phyloP scores from a whole-genome alignment of 176 grass and related monocot genomes.

The Avena insularis region DNA sequence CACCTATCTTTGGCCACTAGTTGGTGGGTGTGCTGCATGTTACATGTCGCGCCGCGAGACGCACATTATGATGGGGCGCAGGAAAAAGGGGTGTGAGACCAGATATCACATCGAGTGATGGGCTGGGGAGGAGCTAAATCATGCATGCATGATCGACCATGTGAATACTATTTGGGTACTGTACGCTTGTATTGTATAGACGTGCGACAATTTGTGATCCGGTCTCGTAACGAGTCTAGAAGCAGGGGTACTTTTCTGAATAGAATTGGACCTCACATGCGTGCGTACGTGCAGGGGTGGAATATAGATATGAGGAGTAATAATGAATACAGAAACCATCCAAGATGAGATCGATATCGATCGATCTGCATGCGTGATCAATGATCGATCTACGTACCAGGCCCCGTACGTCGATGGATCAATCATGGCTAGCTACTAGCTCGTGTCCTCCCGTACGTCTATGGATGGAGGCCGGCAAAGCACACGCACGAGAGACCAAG shows the following conservation, averaged over 20 bases:
- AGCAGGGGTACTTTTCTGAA: constrained; percentile 1
- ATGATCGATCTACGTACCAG: too few species aligned
- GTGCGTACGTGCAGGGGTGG: too few species aligned
- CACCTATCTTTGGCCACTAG: background rate
- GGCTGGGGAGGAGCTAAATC: background rate
- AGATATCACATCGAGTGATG: constrained; percentile 34
- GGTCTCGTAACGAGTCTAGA: constrained; percentile 13
- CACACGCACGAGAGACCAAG: too few species aligned
- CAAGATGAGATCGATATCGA: too few species aligned
- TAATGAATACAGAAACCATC: too few species aligned
- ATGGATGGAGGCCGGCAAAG: too few species aligned
- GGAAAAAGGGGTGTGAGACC: background rate
- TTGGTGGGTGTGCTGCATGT: constrained; percentile 29
- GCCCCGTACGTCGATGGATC: too few species aligned
- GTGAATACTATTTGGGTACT: background rate
- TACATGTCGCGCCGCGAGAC: background rate
- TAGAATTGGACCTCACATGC: background rate
- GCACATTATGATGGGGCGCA: background rate
- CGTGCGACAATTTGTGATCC: background rate
- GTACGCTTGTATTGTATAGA: background rate
- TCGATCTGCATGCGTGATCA: too few species aligned
- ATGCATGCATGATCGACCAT: background rate
- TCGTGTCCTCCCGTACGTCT: too few species aligned
- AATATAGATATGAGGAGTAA: too few species aligned
- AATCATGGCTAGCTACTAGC: too few species aligned